Conservation (phyloP, 2,329 filamentous ascomycete species). For the Aureobasidium mangrovei region DNA sequence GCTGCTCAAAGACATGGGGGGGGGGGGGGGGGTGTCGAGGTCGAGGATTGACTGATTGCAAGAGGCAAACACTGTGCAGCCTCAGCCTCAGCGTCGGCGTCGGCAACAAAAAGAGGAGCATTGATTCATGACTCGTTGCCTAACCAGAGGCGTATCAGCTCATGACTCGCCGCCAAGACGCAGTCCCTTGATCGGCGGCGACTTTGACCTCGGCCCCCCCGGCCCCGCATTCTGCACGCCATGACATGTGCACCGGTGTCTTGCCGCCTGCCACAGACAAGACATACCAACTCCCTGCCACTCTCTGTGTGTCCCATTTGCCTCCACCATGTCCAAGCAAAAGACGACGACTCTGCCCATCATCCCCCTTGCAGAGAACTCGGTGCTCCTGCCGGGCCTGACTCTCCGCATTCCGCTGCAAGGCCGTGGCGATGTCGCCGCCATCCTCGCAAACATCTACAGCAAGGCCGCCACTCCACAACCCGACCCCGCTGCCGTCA, state of each 20-base stretch:
- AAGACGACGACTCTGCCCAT: constrained; percentile 49
- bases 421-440: constrained; percentile 77
- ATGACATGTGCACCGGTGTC: constrained; percentile 8
- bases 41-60: not conserved
- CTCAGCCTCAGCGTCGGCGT: not conserved
- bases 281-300: not conserved
- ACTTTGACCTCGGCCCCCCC: constrained; percentile 4
- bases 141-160: not conserved
- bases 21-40: not conserved
- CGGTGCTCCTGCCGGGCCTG: constrained; percentile 77
- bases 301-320: not conserved
- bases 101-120: not conserved
- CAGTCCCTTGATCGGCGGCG: not conserved
- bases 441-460: constrained; percentile 78
- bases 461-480: constrained; percentile 60
- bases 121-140: not conserved
- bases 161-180: not conserved
- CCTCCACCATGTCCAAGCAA: not conserved
- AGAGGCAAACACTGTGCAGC: not conserved
- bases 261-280: not conserved
- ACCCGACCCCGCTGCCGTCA: constrained; percentile 57
- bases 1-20: not conserved
- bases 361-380: constrained; percentile 70
- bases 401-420: constrained; percentile 77
- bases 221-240: not conserved